phyloP scores from a whole-genome alignment of 139 green algal species.

The Gonium pectorale region DNA sequence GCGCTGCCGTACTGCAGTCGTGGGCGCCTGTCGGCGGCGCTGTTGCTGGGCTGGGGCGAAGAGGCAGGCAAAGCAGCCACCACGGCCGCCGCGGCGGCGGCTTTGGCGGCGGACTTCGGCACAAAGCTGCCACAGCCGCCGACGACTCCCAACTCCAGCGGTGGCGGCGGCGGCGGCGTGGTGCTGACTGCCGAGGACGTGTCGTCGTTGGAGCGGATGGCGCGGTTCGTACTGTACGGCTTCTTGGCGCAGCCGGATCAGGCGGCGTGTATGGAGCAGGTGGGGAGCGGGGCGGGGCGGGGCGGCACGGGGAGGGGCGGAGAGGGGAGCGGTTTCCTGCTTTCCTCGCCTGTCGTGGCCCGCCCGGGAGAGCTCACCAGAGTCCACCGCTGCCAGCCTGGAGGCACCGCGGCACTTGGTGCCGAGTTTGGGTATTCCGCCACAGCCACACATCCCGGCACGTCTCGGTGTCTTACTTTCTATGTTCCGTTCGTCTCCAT shows the following conservation, averaged over 20 bases:
- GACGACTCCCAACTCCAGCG: not conserved
- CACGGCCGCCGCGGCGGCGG: not conserved
- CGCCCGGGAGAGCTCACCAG: no score
- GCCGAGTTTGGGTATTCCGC: not conserved
- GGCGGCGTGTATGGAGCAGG: not conserved
- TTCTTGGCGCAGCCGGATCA: conserved; percentile 10
- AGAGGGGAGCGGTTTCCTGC: not conserved
- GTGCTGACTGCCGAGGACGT: not conserved
- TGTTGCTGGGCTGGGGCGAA: not conserved
- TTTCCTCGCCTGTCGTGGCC: not conserved
- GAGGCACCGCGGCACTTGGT: no score
- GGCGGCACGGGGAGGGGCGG: not conserved
- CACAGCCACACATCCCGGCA: not conserved
- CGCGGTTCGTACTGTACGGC: not conserved
- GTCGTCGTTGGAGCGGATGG: not conserved
- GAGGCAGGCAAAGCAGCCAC: not conserved
- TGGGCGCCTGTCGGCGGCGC: not conserved
- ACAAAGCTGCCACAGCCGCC: not conserved
- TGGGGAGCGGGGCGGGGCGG: not conserved
- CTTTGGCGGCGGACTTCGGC: not conserved
- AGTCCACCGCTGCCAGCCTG: no score
- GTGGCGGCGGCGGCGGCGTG: not conserved
- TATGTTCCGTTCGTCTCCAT: no score
- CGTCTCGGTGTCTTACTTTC: no score
- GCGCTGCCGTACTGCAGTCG: not conserved